These are phyloP conservation scores for Yamadazyma ubonensis DNA, from an alignment of 805 yeast species.

Conservation along the genomic window DNA sequence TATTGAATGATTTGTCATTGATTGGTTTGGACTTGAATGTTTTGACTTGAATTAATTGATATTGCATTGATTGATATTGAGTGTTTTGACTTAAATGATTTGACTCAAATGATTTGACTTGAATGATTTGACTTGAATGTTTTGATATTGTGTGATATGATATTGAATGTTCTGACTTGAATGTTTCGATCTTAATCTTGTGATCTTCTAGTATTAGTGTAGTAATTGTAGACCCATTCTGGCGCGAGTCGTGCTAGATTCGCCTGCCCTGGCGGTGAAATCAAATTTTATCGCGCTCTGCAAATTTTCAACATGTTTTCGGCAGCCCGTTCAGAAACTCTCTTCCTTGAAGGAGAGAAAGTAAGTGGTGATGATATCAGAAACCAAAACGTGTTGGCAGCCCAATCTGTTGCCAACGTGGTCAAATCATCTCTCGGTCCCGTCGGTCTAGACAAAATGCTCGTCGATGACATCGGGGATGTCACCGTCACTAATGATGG, in stretches of 20 bases:
- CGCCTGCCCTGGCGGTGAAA: background rate
- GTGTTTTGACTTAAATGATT: too few species aligned
- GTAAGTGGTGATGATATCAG: constrained; percentile 94
- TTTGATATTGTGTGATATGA: too few species aligned
- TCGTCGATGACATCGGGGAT: constrained; percentile 98
- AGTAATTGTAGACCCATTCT: too few species aligned
- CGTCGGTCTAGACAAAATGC: constrained; percentile 96
- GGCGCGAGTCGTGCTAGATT: background rate
- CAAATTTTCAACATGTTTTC: constrained; percentile 50
- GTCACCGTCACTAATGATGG: constrained; percentile 99
- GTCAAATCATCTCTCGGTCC: constrained; percentile 96
- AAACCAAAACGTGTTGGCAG: constrained; percentile 93
- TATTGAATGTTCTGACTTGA: too few species aligned
- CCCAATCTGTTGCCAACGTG: constrained; percentile 78
- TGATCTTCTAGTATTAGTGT: too few species aligned
- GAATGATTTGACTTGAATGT: too few species aligned
- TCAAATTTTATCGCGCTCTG: constrained; percentile 1
- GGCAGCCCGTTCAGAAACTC: constrained; percentile 84
- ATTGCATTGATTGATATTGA: too few species aligned
- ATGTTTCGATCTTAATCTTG: too few species aligned
- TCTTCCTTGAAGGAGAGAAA: constrained; percentile 95
- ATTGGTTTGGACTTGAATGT: too few species aligned
- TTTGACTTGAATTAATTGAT: too few species aligned
- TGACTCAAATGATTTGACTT: too few species aligned
- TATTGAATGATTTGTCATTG: too few species aligned